Percentiles rank a stretch among this genome's conserved stretches.
Conservation (phyloP, 441 rosid genomes). For the Melastoma candidum region DNA sequence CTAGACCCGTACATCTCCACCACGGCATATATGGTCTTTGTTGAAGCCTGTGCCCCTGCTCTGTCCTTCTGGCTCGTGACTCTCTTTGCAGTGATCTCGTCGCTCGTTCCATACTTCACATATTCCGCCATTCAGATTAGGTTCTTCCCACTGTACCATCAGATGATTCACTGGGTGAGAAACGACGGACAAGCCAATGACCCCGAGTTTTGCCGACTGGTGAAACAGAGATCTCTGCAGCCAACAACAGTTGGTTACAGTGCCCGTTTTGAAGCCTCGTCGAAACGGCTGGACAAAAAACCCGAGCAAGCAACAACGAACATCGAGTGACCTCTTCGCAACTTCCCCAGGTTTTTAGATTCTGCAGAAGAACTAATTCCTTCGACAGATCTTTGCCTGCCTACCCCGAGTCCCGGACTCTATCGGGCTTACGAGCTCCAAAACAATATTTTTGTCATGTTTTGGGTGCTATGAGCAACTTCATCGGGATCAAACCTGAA, state of each 20-base stretch:
- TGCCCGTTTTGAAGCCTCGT: slow-evolving; percentile 6
- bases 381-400: too few species aligned
- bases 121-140: slow-evolving; percentile 14
- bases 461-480: too few species aligned
- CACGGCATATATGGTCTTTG: slow-evolving; percentile 16
- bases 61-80: slow-evolving; percentile 12
- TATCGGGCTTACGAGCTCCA: too few species aligned
- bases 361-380: too few species aligned
- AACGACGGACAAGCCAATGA: slow-evolving; percentile 14
- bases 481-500: too few species aligned
- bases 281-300: slow-evolving; percentile 5
- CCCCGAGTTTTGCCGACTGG: slow-evolving; percentile 11
- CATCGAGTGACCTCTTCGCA: too few species aligned
- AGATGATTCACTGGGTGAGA: slow-evolving; percentile 17
- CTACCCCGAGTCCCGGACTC: too few species aligned
- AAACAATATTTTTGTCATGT: too few species aligned
- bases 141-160: slow-evolving; percentile 15
- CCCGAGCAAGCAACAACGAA: neutral
- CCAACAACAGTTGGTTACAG: slow-evolving; percentile 14
- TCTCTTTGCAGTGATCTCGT: slow-evolving; percentile 9
- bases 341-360: too few species aligned
- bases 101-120: slow-evolving; percentile 11
- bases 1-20: slow-evolving; percentile 17
- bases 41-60: slow-evolving; percentile 11
- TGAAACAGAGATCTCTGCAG: slow-evolving; percentile 14